Evolutionary conservation across 352 stramenopile genomes (phyloP), one percentile per base, ranked within the genome.

Genomic region (Phytophthora rubi): DNA sequence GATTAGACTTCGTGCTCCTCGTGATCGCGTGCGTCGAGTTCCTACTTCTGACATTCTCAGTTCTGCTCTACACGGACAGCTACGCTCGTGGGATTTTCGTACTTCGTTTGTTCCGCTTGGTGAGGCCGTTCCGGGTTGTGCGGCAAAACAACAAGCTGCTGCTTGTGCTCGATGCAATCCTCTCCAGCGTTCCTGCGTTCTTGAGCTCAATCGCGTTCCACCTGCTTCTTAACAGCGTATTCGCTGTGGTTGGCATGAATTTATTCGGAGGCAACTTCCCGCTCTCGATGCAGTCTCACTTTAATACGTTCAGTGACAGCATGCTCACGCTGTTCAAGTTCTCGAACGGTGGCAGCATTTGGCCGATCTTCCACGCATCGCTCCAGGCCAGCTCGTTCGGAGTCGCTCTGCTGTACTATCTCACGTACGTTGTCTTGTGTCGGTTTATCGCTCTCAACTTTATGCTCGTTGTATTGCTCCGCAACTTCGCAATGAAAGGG

Each of bases 281-380:
- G 8, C 37, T 81, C 4, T 71, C 82, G 5, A 93, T 91, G 82
- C 73, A 76, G 23, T 91, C 85, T 0, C 79, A 97, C 23, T 97
- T 90, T 58, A 90, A 95, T 45, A 94, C 90, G 7, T 97, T 95
- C 54, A 83, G 84, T 15, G 87, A 95, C 61, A 86, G 81, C 53
- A 85, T 95, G 75, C 75, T 97, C 3, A 95, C 88, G 9, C 76
- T 97, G 1, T 96, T 95, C 65, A 95, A 96, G 60, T 87, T 95
- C 47, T 83, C 89, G 44, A 94, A 87, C 55, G 90, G 90, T 6
- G 88, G 86, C 0, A 88, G 90, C 47, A 89, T 87, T 35, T 97
- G 88, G 90, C 77, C 82, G 26, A 89, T 97, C 39, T 91, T 96
- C 32, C 81, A 91, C 48, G 83, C 82, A 8, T 91, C 86, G 1